Percentiles rank a stretch among this genome's conserved stretches.
Evolutionary conservation across 106 monocot genomes (phyloP).

Genomic region (Acorus calamus): DNA sequence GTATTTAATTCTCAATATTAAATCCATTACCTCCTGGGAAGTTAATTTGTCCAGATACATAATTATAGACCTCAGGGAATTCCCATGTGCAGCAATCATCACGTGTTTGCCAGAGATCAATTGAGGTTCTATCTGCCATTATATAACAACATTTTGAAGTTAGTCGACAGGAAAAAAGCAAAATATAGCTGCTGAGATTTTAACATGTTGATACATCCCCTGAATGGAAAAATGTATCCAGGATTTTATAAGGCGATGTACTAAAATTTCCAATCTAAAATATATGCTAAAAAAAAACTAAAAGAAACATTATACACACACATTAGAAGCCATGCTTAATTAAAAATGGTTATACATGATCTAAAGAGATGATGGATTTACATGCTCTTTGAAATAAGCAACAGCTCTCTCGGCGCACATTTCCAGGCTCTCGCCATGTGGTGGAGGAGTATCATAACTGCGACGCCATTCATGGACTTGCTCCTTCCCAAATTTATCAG

Average conservation of each 20-base stretch:
- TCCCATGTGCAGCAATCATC: conserved; percentile 97
- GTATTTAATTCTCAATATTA: too few relatives aligned
- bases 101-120: conserved; percentile 70
- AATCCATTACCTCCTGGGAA: conserved; percentile 68
- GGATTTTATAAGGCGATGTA: too few relatives aligned
- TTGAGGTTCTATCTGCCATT: conserved; percentile 69
- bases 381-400: conserved; percentile 82
- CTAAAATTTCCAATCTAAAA: too few relatives aligned
- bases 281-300: too few relatives aligned
- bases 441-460: conserved; percentile 95
- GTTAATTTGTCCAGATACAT: conserved; percentile 96
- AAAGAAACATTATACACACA: too few relatives aligned
- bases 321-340: too few relatives aligned
- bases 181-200: too few relatives aligned
- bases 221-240: too few relatives aligned
- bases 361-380: conserved; percentile 30
- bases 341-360: too few relatives aligned
- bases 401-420: conserved; percentile 98
- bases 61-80: conserved; percentile 90
- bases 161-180: too few relatives aligned
- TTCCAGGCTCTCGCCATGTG: conserved; percentile 88
- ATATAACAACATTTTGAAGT: too few relatives aligned
- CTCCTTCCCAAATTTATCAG: conserved; percentile 75
- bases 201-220: too few relatives aligned
- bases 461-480: conserved; percentile 93